Evolutionary conservation across 148 eudicot genomes (phyloP), one percentile per base, ranked within the genome.

Genomic region (Chenopodium suecicum): DNA sequence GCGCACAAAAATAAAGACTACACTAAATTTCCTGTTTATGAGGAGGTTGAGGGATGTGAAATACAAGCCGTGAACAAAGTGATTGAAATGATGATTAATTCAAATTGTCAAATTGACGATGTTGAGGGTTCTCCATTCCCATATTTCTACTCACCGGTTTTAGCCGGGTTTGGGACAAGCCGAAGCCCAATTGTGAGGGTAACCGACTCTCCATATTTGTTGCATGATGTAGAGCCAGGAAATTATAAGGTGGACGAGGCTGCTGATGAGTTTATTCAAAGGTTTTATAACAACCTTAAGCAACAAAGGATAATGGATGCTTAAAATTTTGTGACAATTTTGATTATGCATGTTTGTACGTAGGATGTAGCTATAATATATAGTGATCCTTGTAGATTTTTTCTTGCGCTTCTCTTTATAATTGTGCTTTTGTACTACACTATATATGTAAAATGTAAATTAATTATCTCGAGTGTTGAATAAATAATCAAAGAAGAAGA

Each of bases 191-290:
- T 71, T 77, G 95, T 90, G 62, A 86, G 93, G 90, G 84, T 94
- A 1, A 94, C 94, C 23, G 98, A 92, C 78, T 94, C 98, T 14
- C 98, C 98, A 8, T 94, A 86, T 52, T 88, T 91, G 75, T 16
- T 91, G 68, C 73, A 77, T 52, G 65, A 85, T 67, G 50, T 75
- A 9, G 32, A 89, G 70, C 4, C 90, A 63, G 14, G 88, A 60
- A 70, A 88, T 78, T 64, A 52, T 70, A 88, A 76, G 68, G 92
- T 95, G 63, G 98, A 95, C 74, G 89, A 92, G 32, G 91, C 88
- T 0, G 98, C 98, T 2, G 97, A 92, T 62, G 86, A 90, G 87
- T 94, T 94, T 68, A 94, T 94, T 70, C 50, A 80, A 82, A 87
- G 83, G 89, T 94, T 94, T 64, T 91, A 94, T 37, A 80, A 65